Evolutionary conservation across 225 moss, liverwort and hornwort genomes (phyloP).

Genomic region (Physcomitrellopsis africana): DNA sequence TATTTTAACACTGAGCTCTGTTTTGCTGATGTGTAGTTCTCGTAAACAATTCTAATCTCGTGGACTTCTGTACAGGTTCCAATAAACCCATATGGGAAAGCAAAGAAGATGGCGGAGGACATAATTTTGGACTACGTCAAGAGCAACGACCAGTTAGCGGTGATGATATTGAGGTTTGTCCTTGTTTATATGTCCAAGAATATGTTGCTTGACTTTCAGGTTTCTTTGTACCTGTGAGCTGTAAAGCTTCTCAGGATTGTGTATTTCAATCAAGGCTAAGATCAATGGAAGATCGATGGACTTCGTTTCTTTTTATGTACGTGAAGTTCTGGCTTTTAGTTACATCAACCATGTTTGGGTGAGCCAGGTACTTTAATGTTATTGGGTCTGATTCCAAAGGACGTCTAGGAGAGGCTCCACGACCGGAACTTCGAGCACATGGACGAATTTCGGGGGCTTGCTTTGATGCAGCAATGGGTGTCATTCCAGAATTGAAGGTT

Average conservation of each 20-base stretch:
- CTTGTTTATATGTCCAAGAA: background rate
- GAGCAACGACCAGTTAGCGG: constrained; percentile 53
- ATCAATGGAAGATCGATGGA: background rate
- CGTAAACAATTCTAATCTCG: background rate
- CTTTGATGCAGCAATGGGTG: constrained; percentile 74
- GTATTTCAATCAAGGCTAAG: background rate
- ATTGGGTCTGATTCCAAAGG: constrained; percentile 72
- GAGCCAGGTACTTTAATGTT: constrained; percentile 74
- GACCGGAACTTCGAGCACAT: constrained; percentile 64
- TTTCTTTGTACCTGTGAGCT: background rate
- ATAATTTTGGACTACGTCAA: constrained; percentile 67
- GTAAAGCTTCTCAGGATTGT: background rate
- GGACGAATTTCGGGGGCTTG: constrained; percentile 81
- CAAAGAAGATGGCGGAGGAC: constrained; percentile 87
- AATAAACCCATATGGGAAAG: constrained; percentile 80
- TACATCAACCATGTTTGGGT: background rate
- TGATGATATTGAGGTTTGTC: constrained; percentile 62
- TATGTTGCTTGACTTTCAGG: background rate
- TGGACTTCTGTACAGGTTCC: constrained; percentile 48
- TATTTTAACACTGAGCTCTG: background rate
- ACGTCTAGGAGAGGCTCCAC: constrained; percentile 72
- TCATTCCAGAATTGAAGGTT: constrained; percentile 55
- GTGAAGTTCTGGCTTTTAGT: background rate
- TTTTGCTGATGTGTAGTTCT: background rate
- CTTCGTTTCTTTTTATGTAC: background rate